Base-by-base conservation (phyloP, 441 rosid genomes). In the Breynia disticha region DNA sequence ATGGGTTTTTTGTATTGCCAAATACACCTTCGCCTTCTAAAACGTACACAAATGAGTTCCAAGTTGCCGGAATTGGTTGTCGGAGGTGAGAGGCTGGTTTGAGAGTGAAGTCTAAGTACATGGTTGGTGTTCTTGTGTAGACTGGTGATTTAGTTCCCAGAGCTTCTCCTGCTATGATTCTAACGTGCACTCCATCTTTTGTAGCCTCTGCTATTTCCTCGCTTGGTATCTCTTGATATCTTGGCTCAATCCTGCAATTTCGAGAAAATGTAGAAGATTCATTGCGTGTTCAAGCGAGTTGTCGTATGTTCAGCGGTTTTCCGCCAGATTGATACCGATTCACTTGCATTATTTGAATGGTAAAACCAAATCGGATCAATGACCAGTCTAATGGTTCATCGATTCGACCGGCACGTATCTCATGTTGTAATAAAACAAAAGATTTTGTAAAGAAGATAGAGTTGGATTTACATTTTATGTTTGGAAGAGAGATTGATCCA, bases 401-500 rank as follows among this genome's bases (percentile, higher is more conserved):
- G n/a, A n/a, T n/a, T n/a, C n/a, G n/a, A n/a, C n/a, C n/a, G n/a
- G n/a, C n/a, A n/a, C n/a, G n/a, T n/a, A n/a, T n/a, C n/a, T n/a
- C n/a, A n/a, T n/a, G n/a, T n/a, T n/a, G n/a, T n/a, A n/a, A n/a
- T n/a, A n/a, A n/a, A n/a, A n/a, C n/a, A n/a, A n/a, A n/a, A n/a
- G n/a, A n/a, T n/a, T n/a, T n/a, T n/a, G n/a, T n/a, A n/a, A n/a
- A n/a, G n/a, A n/a, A 24, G 32, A 24, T 24, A 24, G 7, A 28
- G 35, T 28, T n/a, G 32, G 17, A 11, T 80, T 75, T 67, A 90
- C 97, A 90, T 72, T 76, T 90, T 87, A 17, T 90, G 67, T 49
- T 80, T 74, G 51, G 89, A 75, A 55, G 97, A 81, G 61, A 89
- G 90, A 63, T 89, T 89, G 74, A 89, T 79, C 97, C 97, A 89